These are phyloP conservation scores for Moringa oleifera DNA, from an alignment of 345 rosid genomes.

Conservation along the genomic window DNA sequence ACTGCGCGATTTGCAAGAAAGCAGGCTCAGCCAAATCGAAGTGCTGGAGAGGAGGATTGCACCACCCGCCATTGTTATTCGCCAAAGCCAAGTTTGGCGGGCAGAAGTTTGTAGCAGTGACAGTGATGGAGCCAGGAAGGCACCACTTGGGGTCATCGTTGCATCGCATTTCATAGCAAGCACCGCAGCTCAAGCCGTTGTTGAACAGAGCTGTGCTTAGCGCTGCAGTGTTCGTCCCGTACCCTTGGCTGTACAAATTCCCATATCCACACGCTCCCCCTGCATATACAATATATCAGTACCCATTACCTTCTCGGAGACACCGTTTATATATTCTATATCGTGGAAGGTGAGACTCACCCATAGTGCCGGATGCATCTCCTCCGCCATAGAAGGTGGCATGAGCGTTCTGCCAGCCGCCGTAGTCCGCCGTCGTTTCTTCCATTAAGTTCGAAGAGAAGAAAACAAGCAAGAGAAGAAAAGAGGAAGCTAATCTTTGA, in stretches of 20 bases:
- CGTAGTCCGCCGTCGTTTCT: slow-evolving; percentile 19
- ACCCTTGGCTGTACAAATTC: slow-evolving; percentile 36
- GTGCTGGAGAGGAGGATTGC: slow-evolving; percentile 61
- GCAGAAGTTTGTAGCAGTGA: slow-evolving; percentile 47
- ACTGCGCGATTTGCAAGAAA: slow-evolving; percentile 49
- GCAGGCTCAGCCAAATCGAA: slow-evolving; percentile 59
- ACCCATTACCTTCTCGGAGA: too few species aligned
- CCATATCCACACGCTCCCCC: slow-evolving; percentile 54
- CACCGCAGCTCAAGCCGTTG: slow-evolving; percentile 37
- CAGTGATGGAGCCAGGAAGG: slow-evolving; percentile 27
- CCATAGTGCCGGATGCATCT: slow-evolving; percentile 46
- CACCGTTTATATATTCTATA: too few species aligned
- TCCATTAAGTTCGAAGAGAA: slow-evolving; percentile 7
- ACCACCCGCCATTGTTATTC: slow-evolving; percentile 62
- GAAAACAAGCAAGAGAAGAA: slow-evolving; percentile 13
- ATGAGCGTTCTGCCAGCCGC: slow-evolving; percentile 40
- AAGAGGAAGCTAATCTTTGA: background rate
- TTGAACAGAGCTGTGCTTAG: slow-evolving; percentile 40
- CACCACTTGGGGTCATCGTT: slow-evolving; percentile 38
- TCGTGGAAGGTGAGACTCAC: slow-evolving; percentile 20
- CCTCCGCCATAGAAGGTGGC: slow-evolving; percentile 49
- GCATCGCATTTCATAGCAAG: slow-evolving; percentile 37
- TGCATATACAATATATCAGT: slow-evolving; percentile 8
- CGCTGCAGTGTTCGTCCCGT: slow-evolving; percentile 39
- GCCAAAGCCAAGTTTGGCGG: slow-evolving; percentile 49